A percentile compares a stretch with the other conserved stretches of the same genome.
These are phyloP conservation scores for Rhytidhysteron rufulum DNA, from an alignment of 2,329 filamentous ascomycete genomes.

Conservation along the genomic window DNA sequence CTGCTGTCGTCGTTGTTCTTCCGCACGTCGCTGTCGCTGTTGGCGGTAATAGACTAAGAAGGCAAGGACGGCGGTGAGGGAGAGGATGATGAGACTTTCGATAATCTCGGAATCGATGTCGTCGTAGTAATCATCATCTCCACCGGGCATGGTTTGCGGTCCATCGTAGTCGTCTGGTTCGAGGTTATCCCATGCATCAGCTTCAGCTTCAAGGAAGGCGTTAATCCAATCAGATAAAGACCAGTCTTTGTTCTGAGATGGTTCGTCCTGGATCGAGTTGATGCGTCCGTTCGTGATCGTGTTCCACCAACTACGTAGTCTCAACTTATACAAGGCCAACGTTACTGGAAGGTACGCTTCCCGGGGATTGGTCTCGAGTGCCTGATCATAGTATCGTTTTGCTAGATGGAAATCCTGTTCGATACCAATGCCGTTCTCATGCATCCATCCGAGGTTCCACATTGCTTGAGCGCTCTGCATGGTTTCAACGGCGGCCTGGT, in stretches of 20 bases:
- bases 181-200: conserved; percentile 56
- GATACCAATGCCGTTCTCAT: conserved; percentile 90
- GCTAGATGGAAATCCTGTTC: conserved; percentile 96
- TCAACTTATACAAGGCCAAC: conserved; percentile 79
- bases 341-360: conserved; percentile 94
- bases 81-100: conserved; percentile 81
- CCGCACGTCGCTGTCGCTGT: conserved; percentile 54
- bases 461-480: conserved; percentile 91
- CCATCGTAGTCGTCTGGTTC: conserved; percentile 46
- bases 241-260: conserved; percentile 66
- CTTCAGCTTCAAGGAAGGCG: conserved; percentile 68
- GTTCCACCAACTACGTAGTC: conserved; percentile 89
- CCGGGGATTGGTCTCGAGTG: conserved; percentile 75
- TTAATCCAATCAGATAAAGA: conserved; percentile 82
- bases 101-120: conserved; percentile 73
- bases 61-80: conserved; percentile 68
- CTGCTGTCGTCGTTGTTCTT: conserved; percentile 36
- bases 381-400: conserved; percentile 92
- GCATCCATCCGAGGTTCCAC: conserved; percentile 99
- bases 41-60: conserved; percentile 76
- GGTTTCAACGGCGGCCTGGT: conserved; percentile 85
- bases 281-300: conserved; percentile 84
- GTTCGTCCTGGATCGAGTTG: conserved; percentile 88
- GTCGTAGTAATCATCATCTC: conserved; percentile 58
- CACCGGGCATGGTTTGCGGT: conserved; percentile 22